Evolutionary conservation across 495 filamentous ascomycete genomes (phyloP), one percentile per base, ranked within the genome.

Genomic region (Trichoderma reesei): DNA sequence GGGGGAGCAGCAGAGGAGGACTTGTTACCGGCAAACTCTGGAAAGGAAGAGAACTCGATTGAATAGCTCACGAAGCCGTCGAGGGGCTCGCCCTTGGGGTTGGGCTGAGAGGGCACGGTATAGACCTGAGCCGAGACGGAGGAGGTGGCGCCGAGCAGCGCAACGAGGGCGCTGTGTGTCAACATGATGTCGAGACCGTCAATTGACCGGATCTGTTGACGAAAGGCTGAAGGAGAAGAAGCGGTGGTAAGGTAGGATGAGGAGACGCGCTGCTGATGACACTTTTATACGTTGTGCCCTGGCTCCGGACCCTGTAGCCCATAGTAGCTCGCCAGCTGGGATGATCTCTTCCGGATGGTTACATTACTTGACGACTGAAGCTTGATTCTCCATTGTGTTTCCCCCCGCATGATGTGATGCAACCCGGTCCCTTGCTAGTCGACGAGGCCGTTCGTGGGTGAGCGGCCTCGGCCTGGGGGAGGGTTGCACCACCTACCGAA

Each of bases 41-140:
- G 85, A 66, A 86, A 86, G 62, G 78, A 85, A 1, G 82, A 73
- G 60, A 85, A 82, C 70, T 87, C 83, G 66, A 87, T 85, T 6
- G 81, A 84, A 69, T 76, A 86, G 64, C 80, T 82, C 54, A 86
- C 78, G 67, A 84, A 86, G 26, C 76, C 73, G 48, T 83, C 78
- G 14, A 80, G 73, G 7, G 51, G 51, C 51, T 56, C 20, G 7
- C 51, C 51, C 62, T 69, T 71, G 48, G 48, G 62, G n/a, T 70
- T 64, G 14, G 62, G 68, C 11, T 51, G 51, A 14, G 46, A 38
- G 37, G 63, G 37, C 16, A 59, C n/a, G 41, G 39, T 59, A 20
- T 56, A 64, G 10, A 59, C 48, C n/a, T 64, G 36, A 16, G 63
- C 63, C 3, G 48, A 46, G 3, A 41, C 63, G 10, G 63, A 41